phyloP scores from a whole-genome alignment of 495 filamentous ascomycete genomes.

The Neurospora sp. region DNA sequence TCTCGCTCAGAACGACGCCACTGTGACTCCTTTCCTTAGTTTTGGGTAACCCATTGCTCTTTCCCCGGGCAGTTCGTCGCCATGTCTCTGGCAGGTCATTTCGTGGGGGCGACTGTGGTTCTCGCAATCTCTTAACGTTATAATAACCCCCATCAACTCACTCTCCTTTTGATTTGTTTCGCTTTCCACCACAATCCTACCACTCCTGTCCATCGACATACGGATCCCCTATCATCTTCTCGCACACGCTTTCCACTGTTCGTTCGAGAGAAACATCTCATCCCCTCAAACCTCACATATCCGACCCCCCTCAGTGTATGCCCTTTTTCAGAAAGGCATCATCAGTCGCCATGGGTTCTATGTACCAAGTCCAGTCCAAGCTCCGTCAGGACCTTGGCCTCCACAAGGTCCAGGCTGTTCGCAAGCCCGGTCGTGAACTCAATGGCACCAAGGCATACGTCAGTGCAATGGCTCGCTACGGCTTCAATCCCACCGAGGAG shows the following conservation, averaged over 20 bases:
- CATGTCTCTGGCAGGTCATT: not conserved
- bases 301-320: not conserved
- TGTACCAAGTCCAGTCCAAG: conserved; percentile 23
- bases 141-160: not conserved
- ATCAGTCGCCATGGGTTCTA: conserved; percentile 18
- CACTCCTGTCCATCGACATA: not conserved
- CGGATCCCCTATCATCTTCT: not conserved
- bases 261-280: not conserved
- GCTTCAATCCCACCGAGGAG: conserved; percentile 55
- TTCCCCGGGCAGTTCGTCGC: not conserved
- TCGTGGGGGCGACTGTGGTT: not conserved
- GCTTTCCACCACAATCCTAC: not conserved
- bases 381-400: conserved; percentile 29
- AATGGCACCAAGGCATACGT: conserved; percentile 68
- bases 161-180: not conserved
- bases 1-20: not conserved
- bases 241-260: not conserved
- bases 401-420: conserved; percentile 38
- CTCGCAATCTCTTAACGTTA: not conserved
- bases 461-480: conserved; percentile 57
- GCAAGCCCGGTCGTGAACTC: conserved; percentile 53
- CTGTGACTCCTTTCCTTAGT: not conserved
- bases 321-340: not conserved
- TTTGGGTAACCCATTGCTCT: not conserved
- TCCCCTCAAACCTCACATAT: not conserved